These are phyloP conservation scores for Kwoniella botswanensis DNA, from an alignment of 768 basidiomycete species.

Conservation along the genomic window DNA sequence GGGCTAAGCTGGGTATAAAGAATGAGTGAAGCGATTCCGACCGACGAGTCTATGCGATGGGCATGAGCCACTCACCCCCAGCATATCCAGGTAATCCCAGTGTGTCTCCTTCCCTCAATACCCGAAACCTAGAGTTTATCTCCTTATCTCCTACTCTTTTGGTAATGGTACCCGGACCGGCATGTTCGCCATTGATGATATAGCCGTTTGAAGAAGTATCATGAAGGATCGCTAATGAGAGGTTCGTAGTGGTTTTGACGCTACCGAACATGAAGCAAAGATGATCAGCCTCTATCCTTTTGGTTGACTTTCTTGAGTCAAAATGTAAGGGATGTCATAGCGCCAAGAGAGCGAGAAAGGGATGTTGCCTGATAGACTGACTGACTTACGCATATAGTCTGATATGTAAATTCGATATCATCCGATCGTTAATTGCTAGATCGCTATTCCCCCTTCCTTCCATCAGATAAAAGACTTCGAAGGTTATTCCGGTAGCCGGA, in stretches of 20 bases:
- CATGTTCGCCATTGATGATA: conserved; percentile 28
- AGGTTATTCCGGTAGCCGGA: background rate
- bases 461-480: too few relatives aligned
- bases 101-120: conserved; percentile 33
- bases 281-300: background rate
- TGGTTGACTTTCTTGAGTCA: too few relatives aligned
- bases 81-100: conserved; percentile 17
- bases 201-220: conserved; percentile 40
- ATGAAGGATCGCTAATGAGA: conserved; percentile 30
- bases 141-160: conserved; percentile 2
- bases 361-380: too few relatives aligned
- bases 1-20: too few relatives aligned
- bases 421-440: conserved; percentile 16
- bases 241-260: conserved; percentile 24
- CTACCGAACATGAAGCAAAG: background rate
- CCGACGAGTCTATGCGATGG: too few relatives aligned
- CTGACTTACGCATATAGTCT: conserved; percentile 17
- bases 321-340: background rate
- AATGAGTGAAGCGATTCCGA: too few relatives aligned
- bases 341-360: background rate
- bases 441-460: conserved; percentile 13
- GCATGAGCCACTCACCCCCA: background rate
- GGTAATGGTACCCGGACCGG: background rate
- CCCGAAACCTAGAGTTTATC: conserved; percentile 3
- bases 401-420: conserved; percentile 33